phyloP scores from a whole-genome alignment of 805 yeast genomes.

The Jamesozyma spencerorum region DNA sequence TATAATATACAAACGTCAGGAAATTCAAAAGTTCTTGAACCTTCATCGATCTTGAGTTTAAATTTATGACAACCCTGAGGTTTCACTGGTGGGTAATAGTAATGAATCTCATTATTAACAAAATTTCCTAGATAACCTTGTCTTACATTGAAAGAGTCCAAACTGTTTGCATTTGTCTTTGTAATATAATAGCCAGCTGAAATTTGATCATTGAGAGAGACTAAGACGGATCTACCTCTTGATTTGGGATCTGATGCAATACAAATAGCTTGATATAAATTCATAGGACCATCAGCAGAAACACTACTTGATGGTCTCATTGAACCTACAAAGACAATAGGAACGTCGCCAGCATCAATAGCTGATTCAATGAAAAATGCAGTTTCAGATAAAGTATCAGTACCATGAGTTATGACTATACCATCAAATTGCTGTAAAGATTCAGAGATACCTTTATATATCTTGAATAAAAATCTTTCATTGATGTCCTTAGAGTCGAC shows the following conservation, averaged over 20 bases:
- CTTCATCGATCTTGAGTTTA: constrained; percentile 28
- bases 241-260: constrained; percentile 48
- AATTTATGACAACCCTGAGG: constrained; percentile 44
- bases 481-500: constrained; percentile 52
- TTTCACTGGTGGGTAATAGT: constrained; percentile 52
- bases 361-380: constrained; percentile 51
- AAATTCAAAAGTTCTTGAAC: constrained; percentile 8
- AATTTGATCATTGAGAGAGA: constrained; percentile 58
- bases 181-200: constrained; percentile 64
- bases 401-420: constrained; percentile 62
- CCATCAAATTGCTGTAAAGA: constrained; percentile 44
- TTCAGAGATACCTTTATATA: constrained; percentile 39
- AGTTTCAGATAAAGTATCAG: constrained; percentile 61
- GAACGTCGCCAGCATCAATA: constrained; percentile 38
- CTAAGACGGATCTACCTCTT: constrained; percentile 50
- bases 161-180: constrained; percentile 59
- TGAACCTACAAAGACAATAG: constrained; percentile 61
- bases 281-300: constrained; percentile 67
- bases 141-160: constrained; percentile 62
- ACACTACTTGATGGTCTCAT: constrained; percentile 68
- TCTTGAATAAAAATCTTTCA: constrained; percentile 35
- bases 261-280: constrained; percentile 58
- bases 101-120: constrained; percentile 56
- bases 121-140: constrained; percentile 66
- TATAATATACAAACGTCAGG: constrained; percentile 45